A percentile compares a stretch with the other conserved stretches of the same genome.
phyloP scores from a whole-genome alignment of 1,284 basidiomycete species.

The Puccinia coronata region DNA sequence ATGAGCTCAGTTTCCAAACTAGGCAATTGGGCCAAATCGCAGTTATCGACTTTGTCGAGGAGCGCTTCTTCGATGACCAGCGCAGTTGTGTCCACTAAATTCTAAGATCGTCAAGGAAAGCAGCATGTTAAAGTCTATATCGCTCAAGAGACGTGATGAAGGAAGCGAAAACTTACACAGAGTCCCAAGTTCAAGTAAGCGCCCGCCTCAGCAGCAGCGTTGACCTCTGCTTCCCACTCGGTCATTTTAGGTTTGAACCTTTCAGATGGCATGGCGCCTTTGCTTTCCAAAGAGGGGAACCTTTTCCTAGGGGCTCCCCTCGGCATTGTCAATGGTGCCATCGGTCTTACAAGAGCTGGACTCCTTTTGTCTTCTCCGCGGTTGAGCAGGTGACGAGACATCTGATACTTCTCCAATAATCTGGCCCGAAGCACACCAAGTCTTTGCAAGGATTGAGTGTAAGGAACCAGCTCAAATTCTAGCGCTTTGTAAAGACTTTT shows the following conservation, averaged over 20 bases:
- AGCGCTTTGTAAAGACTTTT: not conserved
- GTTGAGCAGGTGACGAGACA: slow-evolving; percentile 9
- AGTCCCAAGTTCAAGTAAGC: slow-evolving; percentile 18
- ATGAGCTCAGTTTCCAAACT: not conserved
- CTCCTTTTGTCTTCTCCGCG: not conserved
- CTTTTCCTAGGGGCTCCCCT: not conserved
- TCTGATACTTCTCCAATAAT: not conserved
- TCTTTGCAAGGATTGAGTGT: not conserved
- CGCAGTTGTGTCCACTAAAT: slow-evolving; percentile 2
- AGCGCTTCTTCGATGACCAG: not conserved
- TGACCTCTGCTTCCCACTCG: not conserved
- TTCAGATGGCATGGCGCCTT: not conserved
- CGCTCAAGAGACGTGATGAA: not conserved
- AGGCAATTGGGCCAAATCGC: not conserved
- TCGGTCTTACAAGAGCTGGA: not conserved
- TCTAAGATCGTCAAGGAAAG: not conserved
- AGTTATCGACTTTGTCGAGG: not conserved
- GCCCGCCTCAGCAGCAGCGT: not conserved
- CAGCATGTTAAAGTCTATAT: not conserved
- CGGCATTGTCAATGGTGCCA: not conserved
- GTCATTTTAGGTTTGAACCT: not conserved
- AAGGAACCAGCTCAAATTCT: slow-evolving; percentile 18
- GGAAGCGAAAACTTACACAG: not conserved
- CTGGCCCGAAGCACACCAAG: not conserved
- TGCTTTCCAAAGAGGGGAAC: not conserved